phyloP scores from a whole-genome alignment of 305 asterid genomes.

The Vinca major region DNA sequence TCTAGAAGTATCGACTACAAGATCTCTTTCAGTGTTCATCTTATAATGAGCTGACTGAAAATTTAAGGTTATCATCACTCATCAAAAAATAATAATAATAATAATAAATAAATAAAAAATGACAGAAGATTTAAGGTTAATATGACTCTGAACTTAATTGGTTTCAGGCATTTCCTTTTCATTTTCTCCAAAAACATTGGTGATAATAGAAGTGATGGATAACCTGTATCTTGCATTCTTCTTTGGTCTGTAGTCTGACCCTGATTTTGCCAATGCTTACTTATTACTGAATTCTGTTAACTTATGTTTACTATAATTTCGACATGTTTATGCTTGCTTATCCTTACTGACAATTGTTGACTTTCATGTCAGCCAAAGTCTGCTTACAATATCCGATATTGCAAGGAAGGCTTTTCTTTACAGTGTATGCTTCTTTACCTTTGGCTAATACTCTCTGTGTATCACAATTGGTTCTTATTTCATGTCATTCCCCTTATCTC shows the following conservation, averaged over 20 bases:
- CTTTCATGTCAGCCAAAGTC: slow-evolving; percentile 66
- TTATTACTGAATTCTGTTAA: neutral
- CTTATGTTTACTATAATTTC: neutral
- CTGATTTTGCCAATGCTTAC: neutral
- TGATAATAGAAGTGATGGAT: neutral
- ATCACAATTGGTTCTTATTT: neutral
- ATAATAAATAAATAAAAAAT: too few species aligned
- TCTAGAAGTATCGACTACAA: neutral
- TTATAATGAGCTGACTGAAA: neutral
- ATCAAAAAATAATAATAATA: neutral
- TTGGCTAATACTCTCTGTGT: neutral
- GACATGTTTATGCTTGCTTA: neutral
- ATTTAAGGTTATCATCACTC: neutral
- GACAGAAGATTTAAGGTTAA: neutral
- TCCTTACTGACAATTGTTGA: slow-evolving; percentile 29
- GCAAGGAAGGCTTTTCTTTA: slow-evolving; percentile 98
- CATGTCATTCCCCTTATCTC: neutral
- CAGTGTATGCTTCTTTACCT: slow-evolving; percentile 58
- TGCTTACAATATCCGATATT: slow-evolving; percentile 88
- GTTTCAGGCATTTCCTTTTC: neutral
- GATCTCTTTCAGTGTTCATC: neutral
- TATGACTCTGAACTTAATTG: neutral
- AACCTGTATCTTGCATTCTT: slow-evolving; percentile 4
- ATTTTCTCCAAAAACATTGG: neutral
- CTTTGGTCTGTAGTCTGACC: neutral